Base-by-base conservation (phyloP, 208 protist species). In the Lotmaria passim region DNA sequence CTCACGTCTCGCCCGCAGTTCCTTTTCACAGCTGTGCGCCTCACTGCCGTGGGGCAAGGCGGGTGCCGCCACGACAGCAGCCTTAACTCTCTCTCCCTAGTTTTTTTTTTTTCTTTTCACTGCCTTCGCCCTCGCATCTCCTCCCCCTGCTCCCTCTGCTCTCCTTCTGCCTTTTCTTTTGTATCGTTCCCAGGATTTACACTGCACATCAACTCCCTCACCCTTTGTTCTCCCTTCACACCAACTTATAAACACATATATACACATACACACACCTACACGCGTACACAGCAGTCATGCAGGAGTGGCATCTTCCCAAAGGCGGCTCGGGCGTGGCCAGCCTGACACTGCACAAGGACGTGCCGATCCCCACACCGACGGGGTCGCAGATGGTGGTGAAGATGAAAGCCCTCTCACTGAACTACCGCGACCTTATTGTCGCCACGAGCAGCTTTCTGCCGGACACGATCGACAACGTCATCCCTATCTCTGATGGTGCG, bases 291-390 rank as follows among this genome's bases (percentile, higher is more conserved):
- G 26, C 3, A 31, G 34, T n/a, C 59, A 75, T 75, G 69, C 69
- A 71, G 68, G 50, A 73, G 50, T 80, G 75, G 75, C 57, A 70
- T 36, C 68, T 80, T 58, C 75, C 74, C 47, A 50, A 73, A 15
- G 75, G 71, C 44, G 75, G 75, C 24, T 38, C 55, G 8, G 74
- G 74, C 41, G 57, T 79, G 12, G 60, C 61, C 47, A 53, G 23
- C 39, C 43, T 74, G 38, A 55, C 17, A 36, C 67, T 79, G 24
- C 58, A 67, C 7, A 57, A 53, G 47, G 46, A 46, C 31, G 61
- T 38, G 7, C 59, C 58, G 3, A 66, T 79, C 39, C 74, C 74
- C 19, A 63, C 44, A 23, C 74, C 68, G 4, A 38, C 14, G 12
- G 61, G 33, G 0, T 36, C 43, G 33, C 59, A 80, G 31, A 43